Conservation (phyloP, 371 early-diverging fungal species). For the Syncephalastrum racemosum region DNA sequence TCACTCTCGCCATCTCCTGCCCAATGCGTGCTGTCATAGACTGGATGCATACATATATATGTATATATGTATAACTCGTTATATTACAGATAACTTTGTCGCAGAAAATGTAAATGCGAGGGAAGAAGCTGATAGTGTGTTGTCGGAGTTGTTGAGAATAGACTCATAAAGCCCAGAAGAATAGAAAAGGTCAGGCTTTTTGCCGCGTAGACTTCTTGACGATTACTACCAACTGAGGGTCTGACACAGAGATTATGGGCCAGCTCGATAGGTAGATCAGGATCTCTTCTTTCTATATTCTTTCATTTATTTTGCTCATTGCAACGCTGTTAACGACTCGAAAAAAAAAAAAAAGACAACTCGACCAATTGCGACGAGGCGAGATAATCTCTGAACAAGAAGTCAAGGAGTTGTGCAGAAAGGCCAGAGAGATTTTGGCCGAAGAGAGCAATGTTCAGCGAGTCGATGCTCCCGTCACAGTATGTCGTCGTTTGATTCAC, state of each 20-base stretch:
- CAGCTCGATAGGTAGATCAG: slow-evolving; percentile 23
- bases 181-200: no score
- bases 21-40: no score
- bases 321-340: neutral
- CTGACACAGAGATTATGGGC: slow-evolving; percentile 26
- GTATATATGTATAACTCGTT: no score
- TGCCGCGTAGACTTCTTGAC: no score
- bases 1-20: no score
- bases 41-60: no score
- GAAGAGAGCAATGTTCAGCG: slow-evolving; percentile 97
- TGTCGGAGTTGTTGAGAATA: no score
- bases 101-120: no score
- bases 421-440: slow-evolving; percentile 92
- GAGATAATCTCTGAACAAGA: slow-evolving; percentile 91
- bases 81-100: no score
- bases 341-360: slow-evolving; percentile 64
- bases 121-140: no score
- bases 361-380: slow-evolving; percentile 86
- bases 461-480: slow-evolving; percentile 97
- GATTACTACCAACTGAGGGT: no score
- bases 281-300: neutral
- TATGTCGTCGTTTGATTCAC: slow-evolving; percentile 22
- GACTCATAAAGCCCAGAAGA: no score
- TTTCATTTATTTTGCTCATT: neutral
- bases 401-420: slow-evolving; percentile 90